These are phyloP conservation scores for Thielaviopsis punctulata DNA, from an alignment of 2,329 filamentous ascomycete species.

Conservation along the genomic window DNA sequence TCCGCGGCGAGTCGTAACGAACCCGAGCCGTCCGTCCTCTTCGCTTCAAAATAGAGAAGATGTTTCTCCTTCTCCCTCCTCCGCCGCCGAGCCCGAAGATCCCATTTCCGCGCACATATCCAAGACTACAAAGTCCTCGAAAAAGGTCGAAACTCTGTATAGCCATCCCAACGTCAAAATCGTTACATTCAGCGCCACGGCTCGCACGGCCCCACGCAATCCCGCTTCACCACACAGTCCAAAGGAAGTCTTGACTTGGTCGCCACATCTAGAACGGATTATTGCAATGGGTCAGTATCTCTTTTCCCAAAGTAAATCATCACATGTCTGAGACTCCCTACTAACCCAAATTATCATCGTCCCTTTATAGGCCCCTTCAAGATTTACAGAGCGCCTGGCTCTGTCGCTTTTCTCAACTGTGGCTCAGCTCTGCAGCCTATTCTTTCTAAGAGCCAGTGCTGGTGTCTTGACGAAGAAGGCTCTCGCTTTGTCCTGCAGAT, in stretches of 20 bases:
- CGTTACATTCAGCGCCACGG: slow-evolving; percentile 31
- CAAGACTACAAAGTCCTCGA: slow-evolving; percentile 1
- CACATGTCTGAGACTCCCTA: slow-evolving; percentile 4
- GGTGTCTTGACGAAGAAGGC: slow-evolving; percentile 73
- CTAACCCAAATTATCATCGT: not conserved
- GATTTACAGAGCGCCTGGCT: slow-evolving; percentile 73
- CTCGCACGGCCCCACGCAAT: slow-evolving; percentile 15
- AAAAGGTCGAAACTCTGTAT: slow-evolving; percentile 51
- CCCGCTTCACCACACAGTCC: slow-evolving; percentile 24
- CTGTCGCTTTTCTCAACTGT: slow-evolving; percentile 76
- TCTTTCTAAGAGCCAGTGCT: slow-evolving; percentile 77
- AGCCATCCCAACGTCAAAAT: slow-evolving; percentile 58
- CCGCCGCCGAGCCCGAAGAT: slow-evolving; percentile 1
- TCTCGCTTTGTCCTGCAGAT: slow-evolving; percentile 76
- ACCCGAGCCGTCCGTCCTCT: slow-evolving; percentile 4
- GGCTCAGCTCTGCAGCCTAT: slow-evolving; percentile 73
- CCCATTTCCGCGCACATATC: not conserved
- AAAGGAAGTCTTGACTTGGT: slow-evolving; percentile 50
- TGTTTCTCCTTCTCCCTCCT: slow-evolving; percentile 3
- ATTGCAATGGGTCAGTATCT: slow-evolving; percentile 51
- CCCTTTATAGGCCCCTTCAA: slow-evolving; percentile 44
- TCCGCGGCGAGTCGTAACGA: slow-evolving; percentile 10
- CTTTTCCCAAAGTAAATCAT: not conserved
- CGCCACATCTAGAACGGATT: slow-evolving; percentile 59
- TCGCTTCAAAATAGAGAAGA: slow-evolving; percentile 4